Conservation (phyloP, 2,329 filamentous ascomycete genomes). For the Nemania serpens region DNA sequence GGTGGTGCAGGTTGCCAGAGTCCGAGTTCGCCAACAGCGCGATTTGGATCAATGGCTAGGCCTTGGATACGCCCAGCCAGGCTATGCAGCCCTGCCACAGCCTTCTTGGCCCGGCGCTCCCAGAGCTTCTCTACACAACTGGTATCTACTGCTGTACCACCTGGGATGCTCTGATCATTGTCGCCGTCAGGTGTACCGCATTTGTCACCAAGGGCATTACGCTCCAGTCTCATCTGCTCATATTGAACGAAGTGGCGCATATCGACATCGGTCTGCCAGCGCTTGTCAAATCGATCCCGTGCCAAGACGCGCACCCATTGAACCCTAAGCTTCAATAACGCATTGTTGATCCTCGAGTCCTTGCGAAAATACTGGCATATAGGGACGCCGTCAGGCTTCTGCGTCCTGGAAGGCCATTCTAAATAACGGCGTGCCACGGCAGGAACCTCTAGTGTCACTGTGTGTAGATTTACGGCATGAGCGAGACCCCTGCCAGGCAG, state of each 20-base stretch:
- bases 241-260: slow-evolving; percentile 30
- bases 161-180: background rate
- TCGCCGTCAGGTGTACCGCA: background rate
- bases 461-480: slow-evolving; percentile 43
- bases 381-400: slow-evolving; percentile 35
- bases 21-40: slow-evolving; percentile 22
- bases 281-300: slow-evolving; percentile 28
- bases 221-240: slow-evolving; percentile 13
- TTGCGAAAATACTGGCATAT: slow-evolving; percentile 45
- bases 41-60: slow-evolving; percentile 29
- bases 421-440: slow-evolving; percentile 32
- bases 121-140: slow-evolving; percentile 19
- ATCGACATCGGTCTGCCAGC: slow-evolving; percentile 31
- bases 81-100: slow-evolving; percentile 7
- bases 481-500: slow-evolving; percentile 29
- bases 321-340: slow-evolving; percentile 43
- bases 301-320: slow-evolving; percentile 46
- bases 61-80: slow-evolving; percentile 34
- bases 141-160: slow-evolving; percentile 5
- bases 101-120: slow-evolving; percentile 6
- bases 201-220: background rate
- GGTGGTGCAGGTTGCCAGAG: slow-evolving; percentile 27
- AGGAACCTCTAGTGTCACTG: slow-evolving; percentile 49
- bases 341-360: slow-evolving; percentile 37
- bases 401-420: slow-evolving; percentile 16